Base-by-base conservation (phyloP, 371 early-diverging fungal genomes). In the Actinomortierella wolfii region DNA sequence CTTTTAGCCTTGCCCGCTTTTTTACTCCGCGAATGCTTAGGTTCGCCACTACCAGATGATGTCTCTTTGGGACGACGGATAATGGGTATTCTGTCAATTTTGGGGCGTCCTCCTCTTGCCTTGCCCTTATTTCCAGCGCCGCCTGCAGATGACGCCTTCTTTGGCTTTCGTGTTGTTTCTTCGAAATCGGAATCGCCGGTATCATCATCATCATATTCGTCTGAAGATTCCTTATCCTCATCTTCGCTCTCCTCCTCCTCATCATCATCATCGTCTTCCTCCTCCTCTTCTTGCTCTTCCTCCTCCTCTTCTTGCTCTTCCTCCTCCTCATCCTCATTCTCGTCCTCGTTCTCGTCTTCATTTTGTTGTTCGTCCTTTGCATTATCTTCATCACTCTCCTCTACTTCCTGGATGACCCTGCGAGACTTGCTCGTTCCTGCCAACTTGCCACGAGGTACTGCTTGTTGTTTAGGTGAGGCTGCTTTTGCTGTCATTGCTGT, bases 151-250 rank as follows among this genome's bases (percentile, higher is more conserved):
- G 56, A 58, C 29, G 64, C 2, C 24, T 17, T 51, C 26, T 48
- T 64, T 17, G 25, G 54, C 26, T 45, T 57, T 17, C 14, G 47
- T 2, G 54, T 26, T 21, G 64, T 47, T 5, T 64, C 65, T 25
- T 70, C 70, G 54, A 70, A 70, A 18, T 70, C 70, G 17, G 70
- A 70, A 6, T 48, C 70, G 7, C 20, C 45, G 13, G 21, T 47
- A 23, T 3, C 45, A 48, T 56, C 48, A 14, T 47, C 48, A 1
- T 34, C 51, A 17, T 29, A 29, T 14, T 13, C 26, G 43, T 20
- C 43, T 26, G 18, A 41, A 49, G 3, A 4, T 24, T 18, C n/a
- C 15, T 45, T 51, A 0, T 55, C 65, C 14, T 54, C 65, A 17
- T 57, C 64, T 11, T 28, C 21, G 4, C 49, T 48, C 8, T 46